Evolutionary conservation across 176 grass and related monocot genomes (phyloP).

Genomic region (Hordeum marinum): DNA sequence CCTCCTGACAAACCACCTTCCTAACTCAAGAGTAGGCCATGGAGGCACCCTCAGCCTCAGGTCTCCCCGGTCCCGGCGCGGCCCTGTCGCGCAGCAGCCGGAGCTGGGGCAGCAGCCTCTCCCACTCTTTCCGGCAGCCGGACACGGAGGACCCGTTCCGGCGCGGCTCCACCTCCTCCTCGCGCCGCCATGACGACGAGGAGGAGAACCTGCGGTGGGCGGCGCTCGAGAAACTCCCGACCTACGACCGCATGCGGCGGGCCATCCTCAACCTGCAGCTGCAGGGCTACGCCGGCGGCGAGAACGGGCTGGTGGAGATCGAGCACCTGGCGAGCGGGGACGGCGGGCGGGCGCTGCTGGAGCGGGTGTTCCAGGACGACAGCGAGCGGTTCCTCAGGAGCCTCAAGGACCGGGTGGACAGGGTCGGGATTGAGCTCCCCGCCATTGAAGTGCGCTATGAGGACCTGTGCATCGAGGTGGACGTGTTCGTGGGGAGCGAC

Average conservation of each 20-base stretch:
- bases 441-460: too few relatives aligned
- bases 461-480: too few relatives aligned
- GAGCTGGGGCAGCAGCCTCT: constrained; percentile 23
- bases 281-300: background rate
- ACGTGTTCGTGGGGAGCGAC: too few relatives aligned
- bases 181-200: too few relatives aligned
- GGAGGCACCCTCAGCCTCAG: too few relatives aligned
- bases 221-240: constrained; percentile 88
- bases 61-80: too few relatives aligned
- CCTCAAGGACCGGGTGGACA: background rate
- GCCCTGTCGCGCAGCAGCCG: background rate
- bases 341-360: constrained; percentile 19
- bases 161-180: too few relatives aligned
- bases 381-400: background rate
- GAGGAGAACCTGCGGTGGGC: too few relatives aligned
- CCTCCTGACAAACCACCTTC: too few relatives aligned
- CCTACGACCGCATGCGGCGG: constrained; percentile 65
- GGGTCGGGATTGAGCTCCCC: too few relatives aligned
- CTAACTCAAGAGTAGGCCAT: too few relatives aligned
- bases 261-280: constrained; percentile 56
- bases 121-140: constrained; percentile 16
- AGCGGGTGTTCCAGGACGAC: background rate
- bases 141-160: constrained; percentile 41
- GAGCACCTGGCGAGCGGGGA: constrained; percentile 18
- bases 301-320: constrained; percentile 29